Conservation (phyloP, 768 basidiomycete species). For the Coprinopsis sp. region DNA sequence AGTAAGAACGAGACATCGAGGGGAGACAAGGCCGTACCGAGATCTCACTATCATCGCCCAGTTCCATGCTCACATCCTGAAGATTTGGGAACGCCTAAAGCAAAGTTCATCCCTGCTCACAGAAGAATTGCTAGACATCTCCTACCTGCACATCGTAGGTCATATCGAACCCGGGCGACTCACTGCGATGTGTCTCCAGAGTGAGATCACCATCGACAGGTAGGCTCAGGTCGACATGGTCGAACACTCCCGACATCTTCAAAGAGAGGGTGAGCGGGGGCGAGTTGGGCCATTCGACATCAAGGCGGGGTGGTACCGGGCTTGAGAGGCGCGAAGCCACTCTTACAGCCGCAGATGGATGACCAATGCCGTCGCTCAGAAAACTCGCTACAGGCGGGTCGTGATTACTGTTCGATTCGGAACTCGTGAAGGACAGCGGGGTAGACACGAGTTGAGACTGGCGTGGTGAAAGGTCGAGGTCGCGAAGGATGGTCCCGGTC, state of each 20-base stretch:
- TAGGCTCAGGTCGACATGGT: conserved; percentile 1
- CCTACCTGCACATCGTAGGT: conserved; percentile 42
- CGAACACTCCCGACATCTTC: conserved; percentile 3
- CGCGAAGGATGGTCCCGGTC: not conserved
- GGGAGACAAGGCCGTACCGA: conserved; percentile 31
- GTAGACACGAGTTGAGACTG: too few relatives aligned
- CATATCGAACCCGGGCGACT: conserved; percentile 17
- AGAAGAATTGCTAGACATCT: not conserved
- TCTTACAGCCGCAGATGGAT: not conserved
- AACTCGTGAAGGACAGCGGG: too few relatives aligned
- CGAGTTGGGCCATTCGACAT: conserved; percentile 9
- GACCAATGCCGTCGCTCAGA: not conserved
- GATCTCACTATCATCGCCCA: conserved; percentile 41
- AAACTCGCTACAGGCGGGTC: too few relatives aligned
- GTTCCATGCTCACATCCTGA: conserved; percentile 38
- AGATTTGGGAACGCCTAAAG: conserved; percentile 38
- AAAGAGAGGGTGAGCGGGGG: conserved; percentile 6
- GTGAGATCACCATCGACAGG: conserved; percentile 3
- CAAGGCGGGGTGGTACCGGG: conserved; percentile 7
- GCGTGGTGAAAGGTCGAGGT: too few relatives aligned
- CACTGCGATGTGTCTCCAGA: conserved; percentile 4
- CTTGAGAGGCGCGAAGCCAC: not conserved
- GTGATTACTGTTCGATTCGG: too few relatives aligned
- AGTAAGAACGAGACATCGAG: not conserved
- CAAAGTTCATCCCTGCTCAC: not conserved